Evolutionary conservation across 176 grass and related monocot species (phyloP).

Genomic region (Hyparrhenia diplandra): DNA sequence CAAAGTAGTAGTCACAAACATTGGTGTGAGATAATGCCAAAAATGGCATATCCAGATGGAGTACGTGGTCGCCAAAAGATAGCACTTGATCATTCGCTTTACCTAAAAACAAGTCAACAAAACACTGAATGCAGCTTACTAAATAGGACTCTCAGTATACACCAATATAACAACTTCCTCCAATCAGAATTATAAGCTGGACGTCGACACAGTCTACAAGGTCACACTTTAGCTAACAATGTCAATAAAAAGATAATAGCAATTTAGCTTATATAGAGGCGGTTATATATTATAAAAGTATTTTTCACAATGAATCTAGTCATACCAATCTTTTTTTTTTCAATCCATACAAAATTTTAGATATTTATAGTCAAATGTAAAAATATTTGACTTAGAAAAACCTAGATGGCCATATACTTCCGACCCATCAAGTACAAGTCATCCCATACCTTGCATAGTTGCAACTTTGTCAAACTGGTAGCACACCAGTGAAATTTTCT

Average conservation of each 20-base stretch:
- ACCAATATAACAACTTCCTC: slow-evolving; percentile 3
- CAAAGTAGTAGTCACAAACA: slow-evolving; percentile 48
- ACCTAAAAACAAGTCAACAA: slow-evolving; percentile 48
- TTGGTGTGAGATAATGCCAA: slow-evolving; percentile 84
- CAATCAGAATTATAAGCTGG: neutral
- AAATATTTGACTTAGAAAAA: neutral
- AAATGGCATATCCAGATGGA: slow-evolving; percentile 96
- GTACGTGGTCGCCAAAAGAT: slow-evolving; percentile 89
- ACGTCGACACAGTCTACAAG: neutral
- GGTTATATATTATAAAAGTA: neutral
- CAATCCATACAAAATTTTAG: neutral
- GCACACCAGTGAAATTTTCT: slow-evolving; percentile 72
- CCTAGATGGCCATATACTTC: neutral
- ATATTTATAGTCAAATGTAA: neutral
- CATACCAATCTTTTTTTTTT: neutral
- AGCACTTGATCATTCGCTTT: slow-evolving; percentile 56
- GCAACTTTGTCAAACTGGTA: slow-evolving; percentile 88
- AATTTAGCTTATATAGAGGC: neutral
- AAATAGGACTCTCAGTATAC: slow-evolving; percentile 4
- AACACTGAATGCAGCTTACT: slow-evolving; percentile 8
- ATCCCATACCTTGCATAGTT: slow-evolving; percentile 55
- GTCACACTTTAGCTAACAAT: neutral
- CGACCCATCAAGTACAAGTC: neutral
- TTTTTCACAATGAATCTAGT: neutral
- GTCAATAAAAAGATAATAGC: neutral